Conservation (phyloP, 2,329 filamentous ascomycete species). For the Diaporthe vexans region DNA sequence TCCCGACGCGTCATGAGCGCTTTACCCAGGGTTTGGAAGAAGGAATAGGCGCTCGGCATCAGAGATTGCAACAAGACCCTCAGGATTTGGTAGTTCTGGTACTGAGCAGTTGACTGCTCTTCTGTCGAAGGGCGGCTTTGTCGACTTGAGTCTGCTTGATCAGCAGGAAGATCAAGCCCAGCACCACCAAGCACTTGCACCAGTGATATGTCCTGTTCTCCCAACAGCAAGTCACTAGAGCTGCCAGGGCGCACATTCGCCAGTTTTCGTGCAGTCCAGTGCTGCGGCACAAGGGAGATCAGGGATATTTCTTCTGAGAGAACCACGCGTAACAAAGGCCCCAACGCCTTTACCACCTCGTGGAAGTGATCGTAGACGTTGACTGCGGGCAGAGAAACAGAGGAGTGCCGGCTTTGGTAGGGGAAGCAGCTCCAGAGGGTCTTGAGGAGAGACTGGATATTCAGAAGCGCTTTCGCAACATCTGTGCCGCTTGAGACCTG, state of each 20-base stretch:
- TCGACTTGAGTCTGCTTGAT: conserved; percentile 31
- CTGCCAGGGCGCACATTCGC: conserved; percentile 38
- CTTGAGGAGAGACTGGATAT: conserved; percentile 81
- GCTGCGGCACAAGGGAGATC: conserved; percentile 78
- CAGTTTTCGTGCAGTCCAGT: conserved; percentile 66
- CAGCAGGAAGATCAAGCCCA: conserved; percentile 1
- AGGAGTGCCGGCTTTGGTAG: conserved; percentile 74
- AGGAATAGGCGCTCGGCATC: conserved; percentile 83
- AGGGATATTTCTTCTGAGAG: conserved; percentile 88
- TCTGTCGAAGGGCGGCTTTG: conserved; percentile 42
- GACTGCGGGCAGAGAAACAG: conserved; percentile 78
- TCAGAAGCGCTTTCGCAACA: conserved; percentile 83
- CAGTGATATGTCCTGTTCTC: conserved; percentile 33
- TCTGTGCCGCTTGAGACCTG: conserved; percentile 76
- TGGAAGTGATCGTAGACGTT: conserved; percentile 90
- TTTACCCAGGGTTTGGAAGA: conserved; percentile 89
- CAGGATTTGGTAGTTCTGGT: conserved; percentile 82
- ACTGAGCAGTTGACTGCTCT: conserved; percentile 55
- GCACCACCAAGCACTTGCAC: conserved; percentile 36
- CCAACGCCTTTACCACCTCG: conserved; percentile 80
- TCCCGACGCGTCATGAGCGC: conserved; percentile 82
- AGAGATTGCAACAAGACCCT: conserved; percentile 83
- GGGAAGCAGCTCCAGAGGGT: conserved; percentile 82
- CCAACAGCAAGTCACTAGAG: conserved; percentile 31
- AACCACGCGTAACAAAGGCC: conserved; percentile 82